Evolutionary conservation across 139 green algal genomes (phyloP).

Genomic region (Desmodesmus armatus): DNA sequence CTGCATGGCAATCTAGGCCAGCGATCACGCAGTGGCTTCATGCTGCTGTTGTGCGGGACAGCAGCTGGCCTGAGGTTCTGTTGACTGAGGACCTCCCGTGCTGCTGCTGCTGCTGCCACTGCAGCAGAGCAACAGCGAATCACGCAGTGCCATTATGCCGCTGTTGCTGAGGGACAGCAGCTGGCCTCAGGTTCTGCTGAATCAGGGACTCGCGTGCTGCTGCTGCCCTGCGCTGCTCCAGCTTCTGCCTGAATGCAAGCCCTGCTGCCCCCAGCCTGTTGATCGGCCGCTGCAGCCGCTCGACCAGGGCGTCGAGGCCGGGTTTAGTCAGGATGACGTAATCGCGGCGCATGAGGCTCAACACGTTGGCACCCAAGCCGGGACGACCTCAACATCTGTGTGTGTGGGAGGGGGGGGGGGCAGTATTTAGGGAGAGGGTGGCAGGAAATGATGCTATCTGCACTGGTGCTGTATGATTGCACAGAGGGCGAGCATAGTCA

Average conservation of each 20-base stretch:
- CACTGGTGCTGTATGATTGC: too few species aligned
- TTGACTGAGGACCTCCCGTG: too few species aligned
- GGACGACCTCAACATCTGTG: conserved; percentile 75
- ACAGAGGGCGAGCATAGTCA: too few species aligned
- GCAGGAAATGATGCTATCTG: too few species aligned
- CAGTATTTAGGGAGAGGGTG: too few species aligned
- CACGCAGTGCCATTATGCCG: too few species aligned
- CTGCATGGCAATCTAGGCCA: too few species aligned
- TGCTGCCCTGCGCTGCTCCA: conserved; percentile 5
- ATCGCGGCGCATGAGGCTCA: conserved; percentile 86
- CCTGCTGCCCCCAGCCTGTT: conserved; percentile 46
- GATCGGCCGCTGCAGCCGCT: conserved; percentile 58
- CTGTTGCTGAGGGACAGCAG: not conserved
- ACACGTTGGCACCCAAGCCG: conserved; percentile 85
- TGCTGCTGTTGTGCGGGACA: too few species aligned
- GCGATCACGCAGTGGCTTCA: too few species aligned
- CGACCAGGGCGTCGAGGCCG: conserved; percentile 63
- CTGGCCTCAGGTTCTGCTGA: not conserved
- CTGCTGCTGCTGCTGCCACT: not conserved
- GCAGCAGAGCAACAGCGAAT: not conserved
- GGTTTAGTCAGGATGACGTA: conserved; percentile 78
- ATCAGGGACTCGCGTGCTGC: not conserved
- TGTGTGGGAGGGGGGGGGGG: too few species aligned
- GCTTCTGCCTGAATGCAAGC: not conserved
- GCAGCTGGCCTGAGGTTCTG: too few species aligned